Base-by-base conservation (phyloP, 2,329 filamentous ascomycete species). In the Cephalotrichum gorgonifer region DNA sequence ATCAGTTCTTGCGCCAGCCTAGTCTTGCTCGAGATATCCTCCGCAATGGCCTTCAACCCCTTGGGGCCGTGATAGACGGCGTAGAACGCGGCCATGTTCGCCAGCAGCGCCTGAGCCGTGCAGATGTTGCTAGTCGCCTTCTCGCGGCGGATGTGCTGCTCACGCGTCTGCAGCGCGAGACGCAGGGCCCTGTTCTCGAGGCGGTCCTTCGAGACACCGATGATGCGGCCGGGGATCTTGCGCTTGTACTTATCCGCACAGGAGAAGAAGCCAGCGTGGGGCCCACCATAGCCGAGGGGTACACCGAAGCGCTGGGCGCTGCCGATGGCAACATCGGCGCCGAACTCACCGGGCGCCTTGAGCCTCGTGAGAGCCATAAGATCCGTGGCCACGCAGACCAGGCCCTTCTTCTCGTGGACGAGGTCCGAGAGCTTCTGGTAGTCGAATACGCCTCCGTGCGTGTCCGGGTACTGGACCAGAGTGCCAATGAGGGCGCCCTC, bases 51-150 rank as follows among this genome's bases (percentile, higher is more conserved):
- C 67, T 82, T 88, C 46, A 97, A 70, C 17, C 90, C 89, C 48
- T 81, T 67, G 1, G 91, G 91, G 3, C 91, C 91, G 63, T 97
- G 91, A 65, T 96, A 97, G 48, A 96, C 76, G 47, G 89, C 90
- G 62, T 95, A 97, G 70, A 96, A 85, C 49, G 90, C 88, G 56
- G 82, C 91, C 88, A 96, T 96, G 66, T 97, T 97, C 31, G 91
- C 91, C 47, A 96, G 74, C 25, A 97, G 72, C 8, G 91, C 91
- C 67, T 97, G 91, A 1, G 91, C 90, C 1, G 91, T 97, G 71
- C 91, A 97, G 52, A 96, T 90, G 62, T 97, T 97, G 72, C 89
- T 95, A 2, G 91, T 97, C 1, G 91, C 91, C 76, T 96, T 96
- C 65, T 97, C 91, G 60, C 91, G 80, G 55, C 91, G 80, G 63